phyloP scores from a whole-genome alignment of 2,329 filamentous ascomycete genomes.

The Macroventuria anomochaeta region DNA sequence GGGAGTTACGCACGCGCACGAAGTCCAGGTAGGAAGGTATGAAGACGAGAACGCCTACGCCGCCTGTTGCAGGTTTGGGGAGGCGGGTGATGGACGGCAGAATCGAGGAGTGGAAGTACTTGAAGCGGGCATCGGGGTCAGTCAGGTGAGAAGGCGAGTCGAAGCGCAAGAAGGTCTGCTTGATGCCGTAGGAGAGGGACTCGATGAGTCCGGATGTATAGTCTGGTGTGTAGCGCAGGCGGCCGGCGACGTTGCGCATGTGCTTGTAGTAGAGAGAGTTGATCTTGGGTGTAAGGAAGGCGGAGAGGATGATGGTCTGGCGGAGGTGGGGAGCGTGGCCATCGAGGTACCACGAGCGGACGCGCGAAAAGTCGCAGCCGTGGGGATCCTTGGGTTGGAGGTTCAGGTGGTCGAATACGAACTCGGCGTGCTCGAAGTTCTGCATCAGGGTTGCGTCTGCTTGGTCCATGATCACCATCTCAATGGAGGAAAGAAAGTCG shows the following conservation, averaged over 20 bases:
- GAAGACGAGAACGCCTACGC: constrained; percentile 78
- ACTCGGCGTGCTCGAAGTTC: constrained; percentile 96
- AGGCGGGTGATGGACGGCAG: constrained; percentile 76
- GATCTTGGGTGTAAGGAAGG: constrained; percentile 88
- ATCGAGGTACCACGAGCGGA: constrained; percentile 92
- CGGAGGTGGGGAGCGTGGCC: constrained; percentile 79
- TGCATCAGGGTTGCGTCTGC: constrained; percentile 95
- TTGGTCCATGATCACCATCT: constrained; percentile 88
- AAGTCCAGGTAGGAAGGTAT: constrained; percentile 96
- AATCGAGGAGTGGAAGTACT: constrained; percentile 84
- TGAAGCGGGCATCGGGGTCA: constrained; percentile 89
- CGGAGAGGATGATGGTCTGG: constrained; percentile 82
- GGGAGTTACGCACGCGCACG: constrained; percentile 89
- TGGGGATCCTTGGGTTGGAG: constrained; percentile 87
- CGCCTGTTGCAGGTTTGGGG: constrained; percentile 62
- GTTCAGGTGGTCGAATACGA: constrained; percentile 91
- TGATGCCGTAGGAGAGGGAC: constrained; percentile 69
- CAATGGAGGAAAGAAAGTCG: constrained; percentile 93
- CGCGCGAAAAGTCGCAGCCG: constrained; percentile 90
- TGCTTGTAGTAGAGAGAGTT: constrained; percentile 77
- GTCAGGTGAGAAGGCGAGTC: constrained; percentile 70
- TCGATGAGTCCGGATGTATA: constrained; percentile 77
- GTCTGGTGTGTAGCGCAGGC: constrained; percentile 70
- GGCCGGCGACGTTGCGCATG: constrained; percentile 82
- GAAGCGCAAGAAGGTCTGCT: constrained; percentile 91